Conservation (phyloP, 2,329 filamentous ascomycete genomes). For the Exophiala dermatitidis region DNA sequence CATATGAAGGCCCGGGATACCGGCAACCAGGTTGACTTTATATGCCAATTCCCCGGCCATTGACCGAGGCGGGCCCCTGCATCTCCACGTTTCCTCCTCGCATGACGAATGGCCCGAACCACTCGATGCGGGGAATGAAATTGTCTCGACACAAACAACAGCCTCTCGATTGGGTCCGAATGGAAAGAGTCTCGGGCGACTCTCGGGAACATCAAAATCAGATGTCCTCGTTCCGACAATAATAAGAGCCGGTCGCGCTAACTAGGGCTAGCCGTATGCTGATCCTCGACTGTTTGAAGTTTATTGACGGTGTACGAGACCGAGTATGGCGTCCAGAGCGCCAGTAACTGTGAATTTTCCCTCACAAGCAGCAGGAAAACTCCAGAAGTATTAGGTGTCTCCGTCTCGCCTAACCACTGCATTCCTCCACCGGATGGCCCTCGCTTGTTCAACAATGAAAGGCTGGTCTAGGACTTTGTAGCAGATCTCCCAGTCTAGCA, state of each 20-base stretch:
- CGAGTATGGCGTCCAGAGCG: too few species aligned
- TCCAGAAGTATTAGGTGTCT: background rate
- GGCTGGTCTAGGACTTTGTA: slow-evolving; percentile 14
- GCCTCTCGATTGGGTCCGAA: background rate
- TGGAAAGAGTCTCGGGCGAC: background rate
- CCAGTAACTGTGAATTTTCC: too few species aligned
- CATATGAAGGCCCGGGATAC: background rate
- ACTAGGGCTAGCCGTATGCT: too few species aligned
- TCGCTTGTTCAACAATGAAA: slow-evolving; percentile 7
- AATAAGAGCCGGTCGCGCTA: too few species aligned
- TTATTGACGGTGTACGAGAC: too few species aligned
- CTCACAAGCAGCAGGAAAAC: background rate
- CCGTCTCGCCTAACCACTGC: background rate
- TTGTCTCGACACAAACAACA: background rate
- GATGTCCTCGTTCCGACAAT: background rate
- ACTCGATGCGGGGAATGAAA: background rate
- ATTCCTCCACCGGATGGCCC: slow-evolving; percentile 12
- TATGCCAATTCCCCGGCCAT: background rate
- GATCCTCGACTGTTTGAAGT: too few species aligned
- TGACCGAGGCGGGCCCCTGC: background rate
- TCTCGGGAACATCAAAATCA: background rate
- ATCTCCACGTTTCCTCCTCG: slow-evolving; percentile 1
- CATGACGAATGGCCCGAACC: background rate
- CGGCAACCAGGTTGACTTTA: slow-evolving; percentile 3
- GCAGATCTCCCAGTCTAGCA: slow-evolving; percentile 17